Base-by-base conservation (phyloP, 1,284 basidiomycete species). In the Grifola frondosa region DNA sequence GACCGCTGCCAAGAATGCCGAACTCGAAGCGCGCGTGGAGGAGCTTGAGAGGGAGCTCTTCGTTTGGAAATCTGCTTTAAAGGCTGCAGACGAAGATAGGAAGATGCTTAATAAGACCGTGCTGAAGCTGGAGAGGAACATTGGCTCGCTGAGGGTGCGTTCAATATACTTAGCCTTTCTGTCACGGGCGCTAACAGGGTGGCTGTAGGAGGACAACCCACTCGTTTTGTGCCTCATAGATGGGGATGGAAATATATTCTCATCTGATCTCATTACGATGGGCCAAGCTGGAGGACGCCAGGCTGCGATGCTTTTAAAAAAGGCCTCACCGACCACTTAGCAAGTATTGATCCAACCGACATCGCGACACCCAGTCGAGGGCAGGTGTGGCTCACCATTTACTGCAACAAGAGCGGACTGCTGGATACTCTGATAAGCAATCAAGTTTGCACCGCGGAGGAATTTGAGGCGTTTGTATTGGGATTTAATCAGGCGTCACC, bases 211-310 rank as follows among this genome's bases (percentile, higher is more conserved):
- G 26, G 65, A 68, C 40, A 71, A 72, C 34, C 66, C 67, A 5
- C 57, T 73, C 17, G 50, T 69, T 13, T 45, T 69, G 21, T 70
- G 69, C 42, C 59, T 74, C 36, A 68, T 75, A 28, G 73, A 75
- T 49, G 73, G 73, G 10, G 71, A 75, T 46, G 74, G 73, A n/a
- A 69, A 69, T 48, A 70, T 77, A 31, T 75, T 75, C 52, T 56
- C 66, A 21, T 56, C 67, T 23, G 62, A 69, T 12, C 59, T 74
- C 28, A 60, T 76, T 17, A 46, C 46, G 15, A 58, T 60, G 38
- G 74, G 75, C 15, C 61, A 63, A 29, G 53, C 53, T 9, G 73
- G 73, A 19, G 73, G 73, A 15, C 64, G 69, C 37, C 61, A 70
- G 53, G 66, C 77, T 34, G 70, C 75, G 23, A 48, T 62, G 52